Evolutionary conservation across 345 rosid species (phyloP).

Genomic region (Heritiera fomes): DNA sequence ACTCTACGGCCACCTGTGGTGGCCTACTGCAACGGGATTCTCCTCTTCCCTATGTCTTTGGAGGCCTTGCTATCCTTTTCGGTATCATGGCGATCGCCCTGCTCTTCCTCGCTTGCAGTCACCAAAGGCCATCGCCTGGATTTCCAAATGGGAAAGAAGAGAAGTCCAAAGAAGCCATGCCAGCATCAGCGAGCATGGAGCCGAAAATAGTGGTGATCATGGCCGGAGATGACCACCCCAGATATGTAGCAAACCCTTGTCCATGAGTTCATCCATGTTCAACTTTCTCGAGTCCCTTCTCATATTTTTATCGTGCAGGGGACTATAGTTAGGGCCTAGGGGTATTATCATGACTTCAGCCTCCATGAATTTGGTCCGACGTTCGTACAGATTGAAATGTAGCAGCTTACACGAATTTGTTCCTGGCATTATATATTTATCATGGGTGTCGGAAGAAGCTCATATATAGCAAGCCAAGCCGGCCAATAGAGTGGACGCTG

Average conservation of each 20-base stretch:
- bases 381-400: too few species aligned
- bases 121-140: neutral
- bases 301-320: neutral
- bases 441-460: too few species aligned
- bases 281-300: neutral
- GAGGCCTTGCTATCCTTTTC: conserved; percentile 27
- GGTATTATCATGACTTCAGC: neutral
- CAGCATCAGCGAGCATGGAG: conserved; percentile 16
- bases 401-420: too few species aligned
- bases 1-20: neutral
- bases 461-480: too few species aligned
- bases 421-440: too few species aligned
- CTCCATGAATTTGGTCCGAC: too few species aligned
- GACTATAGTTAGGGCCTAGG: neutral
- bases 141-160: conserved; percentile 17
- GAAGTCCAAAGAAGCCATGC: neutral
- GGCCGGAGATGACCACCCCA: conserved; percentile 47
- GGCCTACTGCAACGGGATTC: conserved; percentile 29
- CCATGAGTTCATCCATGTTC: neutral
- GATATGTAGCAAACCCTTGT: conserved; percentile 34
- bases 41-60: conserved; percentile 41
- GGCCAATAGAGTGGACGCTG: too few species aligned
- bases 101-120: conserved; percentile 32
- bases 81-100: conserved; percentile 28
- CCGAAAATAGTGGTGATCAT: conserved; percentile 39